Percentiles rank a stretch among this genome's conserved stretches.
Evolutionary conservation across 2,329 filamentous ascomycete genomes (phyloP).

Genomic region (Colletotrichum graminicola): DNA sequence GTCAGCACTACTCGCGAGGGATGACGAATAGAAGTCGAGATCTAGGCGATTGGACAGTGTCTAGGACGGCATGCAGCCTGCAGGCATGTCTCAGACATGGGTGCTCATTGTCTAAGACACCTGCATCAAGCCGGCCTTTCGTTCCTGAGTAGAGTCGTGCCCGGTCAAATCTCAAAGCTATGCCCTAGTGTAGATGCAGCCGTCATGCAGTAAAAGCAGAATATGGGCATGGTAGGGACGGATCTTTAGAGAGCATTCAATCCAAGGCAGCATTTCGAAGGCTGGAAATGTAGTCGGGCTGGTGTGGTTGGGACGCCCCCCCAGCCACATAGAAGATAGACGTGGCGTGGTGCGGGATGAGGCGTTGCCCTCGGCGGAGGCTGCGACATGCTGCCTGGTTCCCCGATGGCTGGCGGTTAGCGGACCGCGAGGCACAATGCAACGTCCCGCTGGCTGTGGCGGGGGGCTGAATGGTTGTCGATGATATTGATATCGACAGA

Average conservation of each 20-base stretch:
- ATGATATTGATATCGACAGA: not conserved
- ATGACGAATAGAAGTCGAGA: slow-evolving; percentile 5
- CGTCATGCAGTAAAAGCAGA: not conserved
- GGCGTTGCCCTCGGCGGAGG: slow-evolving; percentile 27
- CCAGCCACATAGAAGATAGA: slow-evolving; percentile 17
- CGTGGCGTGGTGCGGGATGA: slow-evolving; percentile 14
- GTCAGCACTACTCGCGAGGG: slow-evolving; percentile 29
- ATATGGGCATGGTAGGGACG: not conserved
- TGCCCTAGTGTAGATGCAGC: not conserved
- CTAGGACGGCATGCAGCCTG: slow-evolving; percentile 6
- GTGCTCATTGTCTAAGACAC: slow-evolving; percentile 37
- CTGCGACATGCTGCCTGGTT: not conserved
- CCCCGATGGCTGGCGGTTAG: slow-evolving; percentile 9
- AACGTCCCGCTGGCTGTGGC: slow-evolving; percentile 22
- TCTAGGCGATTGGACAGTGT: slow-evolving; percentile 26
- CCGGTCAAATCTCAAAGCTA: slow-evolving; percentile 6
- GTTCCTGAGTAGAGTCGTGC: slow-evolving; percentile 25
- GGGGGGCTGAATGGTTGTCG: slow-evolving; percentile 1
- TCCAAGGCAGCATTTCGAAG: not conserved
- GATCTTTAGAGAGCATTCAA: not conserved
- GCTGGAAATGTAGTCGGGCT: not conserved
- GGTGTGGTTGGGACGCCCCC: not conserved
- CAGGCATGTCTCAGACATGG: slow-evolving; percentile 26
- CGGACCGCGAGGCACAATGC: slow-evolving; percentile 13
- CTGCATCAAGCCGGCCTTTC: slow-evolving; percentile 22